Base-by-base conservation (phyloP, 1,284 basidiomycete species). In the Leccinum glutinopallens region DNA sequence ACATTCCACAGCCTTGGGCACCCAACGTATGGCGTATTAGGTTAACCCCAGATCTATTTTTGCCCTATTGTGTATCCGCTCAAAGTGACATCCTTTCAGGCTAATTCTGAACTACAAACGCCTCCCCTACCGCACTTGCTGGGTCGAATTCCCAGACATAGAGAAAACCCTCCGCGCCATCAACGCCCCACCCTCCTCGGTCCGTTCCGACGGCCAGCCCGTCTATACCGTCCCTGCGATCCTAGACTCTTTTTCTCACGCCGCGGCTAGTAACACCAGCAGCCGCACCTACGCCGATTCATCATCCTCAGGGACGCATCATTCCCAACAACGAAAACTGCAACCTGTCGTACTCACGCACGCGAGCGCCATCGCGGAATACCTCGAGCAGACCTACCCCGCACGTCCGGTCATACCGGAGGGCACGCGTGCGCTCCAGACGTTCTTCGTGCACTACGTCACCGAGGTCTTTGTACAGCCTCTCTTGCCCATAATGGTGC, bases 21-120 rank as follows among this genome's bases (percentile, higher is more conserved):
- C 89, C 89, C 12, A 88, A 88, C 70, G 86, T 89, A 37, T 90
- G 89, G 89, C 80, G 87, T 46, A 81, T 82, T 70, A 73, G 65
- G 76, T 76, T 13, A 60, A 65, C 10, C 25, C 43, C 32, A 22
- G 9, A 49, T 6, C 3, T 22, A 63, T 69, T 19, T 2, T 53
- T 63, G 19, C 58, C 41, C 4, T 17, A 37, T 64, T 49, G 32
- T 43, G n/a, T 56, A 54, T 19, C 17, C 39, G 19, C 55, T 69
- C 39, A 49, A 58, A 3, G 53, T 54, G 37, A 58, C 58, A 12
- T 56, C 55, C n/a, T 60, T 54, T 22, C 66, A 90, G 89, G 55
- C 83, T 90, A 59, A 87, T 91, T 58, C 77, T 91, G 22, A 91
- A 91, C 71, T 91, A 83, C 72, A 91, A 91, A 71, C 82, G 87